Conservation (phyloP, 805 yeast genomes). For the Wickerhamomyces chambardii region DNA sequence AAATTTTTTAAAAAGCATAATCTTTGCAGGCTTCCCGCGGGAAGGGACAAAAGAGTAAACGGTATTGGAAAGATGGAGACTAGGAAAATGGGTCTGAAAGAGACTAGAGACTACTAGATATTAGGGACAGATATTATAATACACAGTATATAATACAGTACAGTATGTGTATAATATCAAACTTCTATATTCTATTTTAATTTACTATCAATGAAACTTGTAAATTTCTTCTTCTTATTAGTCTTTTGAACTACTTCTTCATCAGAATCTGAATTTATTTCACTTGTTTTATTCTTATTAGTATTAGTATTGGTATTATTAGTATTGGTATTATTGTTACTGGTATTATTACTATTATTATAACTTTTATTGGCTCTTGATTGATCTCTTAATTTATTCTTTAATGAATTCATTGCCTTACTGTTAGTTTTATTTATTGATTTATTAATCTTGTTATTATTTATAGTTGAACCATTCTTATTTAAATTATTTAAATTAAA, state of each 20-base stretch:
- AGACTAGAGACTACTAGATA: no score
- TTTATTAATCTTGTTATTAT: no score
- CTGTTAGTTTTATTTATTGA: conserved; percentile 6
- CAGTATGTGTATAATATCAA: no score
- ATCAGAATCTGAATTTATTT: conserved; percentile 12
- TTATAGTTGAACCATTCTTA: no score
- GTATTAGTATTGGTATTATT: neutral
- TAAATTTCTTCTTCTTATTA: conserved; percentile 9
- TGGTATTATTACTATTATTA: neutral
- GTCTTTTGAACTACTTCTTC: conserved; percentile 11
- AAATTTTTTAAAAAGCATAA: no score
- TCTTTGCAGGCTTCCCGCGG: no score
- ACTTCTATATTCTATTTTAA: conserved; percentile 12
- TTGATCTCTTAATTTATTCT: conserved; percentile 13
- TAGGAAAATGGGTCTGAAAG: no score
- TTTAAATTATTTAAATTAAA: no score
- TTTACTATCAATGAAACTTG: conserved; percentile 11
- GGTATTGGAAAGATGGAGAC: no score
- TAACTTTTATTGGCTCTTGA: conserved; percentile 3
- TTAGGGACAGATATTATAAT: no score
- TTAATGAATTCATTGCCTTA: conserved; percentile 14
- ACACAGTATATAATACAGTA: no score
- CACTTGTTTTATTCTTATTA: neutral
- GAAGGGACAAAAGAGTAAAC: no score
- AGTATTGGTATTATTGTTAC: conserved; percentile 1